Base-by-base conservation (phyloP, 1,284 basidiomycete species). In the Irpex sp. region DNA sequence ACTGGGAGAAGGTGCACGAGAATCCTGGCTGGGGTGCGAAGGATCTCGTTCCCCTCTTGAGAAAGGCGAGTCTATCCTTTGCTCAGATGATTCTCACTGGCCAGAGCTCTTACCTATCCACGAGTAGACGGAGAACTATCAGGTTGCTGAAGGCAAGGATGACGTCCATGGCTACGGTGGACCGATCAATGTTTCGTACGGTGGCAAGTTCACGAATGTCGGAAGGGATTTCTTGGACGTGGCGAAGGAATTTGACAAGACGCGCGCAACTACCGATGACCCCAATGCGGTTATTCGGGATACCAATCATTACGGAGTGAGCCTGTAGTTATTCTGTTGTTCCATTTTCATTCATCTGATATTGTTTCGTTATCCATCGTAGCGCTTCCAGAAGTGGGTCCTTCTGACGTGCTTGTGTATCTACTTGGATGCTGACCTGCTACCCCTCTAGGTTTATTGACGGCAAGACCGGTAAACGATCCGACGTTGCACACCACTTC, bases 401-500 rank as follows among this genome's bases (percentile, higher is more conserved):
- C 56, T 81, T 81, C 80, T 21, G 5, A 3, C 21, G 5, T 59
- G n/a, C 4, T 11, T 15, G 11, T 13, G 21, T 9, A 57, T 15
- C n/a, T n/a, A 19, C n/a, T 1, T n/a, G 26, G 13, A 54, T 3
- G 15, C 55, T 56, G 19, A 64, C 58, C 17, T 9, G 19, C 8
- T 17, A 5, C 50, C 21, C n/a, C 62, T 57, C 31, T 62, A 81
- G 84, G 67, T 88, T 82, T 69, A 78, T 87, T n/a, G 79, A 86
- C 64, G 71, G 65, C 0, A 66, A 75, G 33, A 85, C 80, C 0
- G 88, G 88, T 35, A 79, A 68, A 56, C 83, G 87, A 8, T 87
- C 81, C 0, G 86, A 89, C 67, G 69, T 81, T 3, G 79, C 88
- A 1, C 85, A 87, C 65, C 63, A 79, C 65, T 87, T 83, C 64